These are phyloP conservation scores for Quercus robur DNA, from an alignment of 306 rosid genomes.

Conservation along the genomic window DNA sequence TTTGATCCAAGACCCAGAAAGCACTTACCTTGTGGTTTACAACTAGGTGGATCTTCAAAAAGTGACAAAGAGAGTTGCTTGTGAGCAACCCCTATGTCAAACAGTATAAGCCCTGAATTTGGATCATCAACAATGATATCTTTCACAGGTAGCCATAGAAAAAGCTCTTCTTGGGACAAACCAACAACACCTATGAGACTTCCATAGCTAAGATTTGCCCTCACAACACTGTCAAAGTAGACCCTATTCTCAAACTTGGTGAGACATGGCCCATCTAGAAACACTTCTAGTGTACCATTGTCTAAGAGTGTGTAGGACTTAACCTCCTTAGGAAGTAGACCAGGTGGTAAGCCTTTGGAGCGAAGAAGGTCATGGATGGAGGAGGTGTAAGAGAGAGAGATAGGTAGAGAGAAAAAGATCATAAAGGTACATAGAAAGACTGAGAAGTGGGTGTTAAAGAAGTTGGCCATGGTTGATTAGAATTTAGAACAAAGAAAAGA, in stretches of 20 bases:
- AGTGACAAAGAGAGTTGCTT: constrained; percentile 79
- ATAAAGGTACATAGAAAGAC: constrained; percentile 17
- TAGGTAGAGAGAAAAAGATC: constrained; percentile 6
- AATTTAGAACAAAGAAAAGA: constrained; percentile 23
- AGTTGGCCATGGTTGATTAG: constrained; percentile 37
- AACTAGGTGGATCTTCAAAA: constrained; percentile 87
- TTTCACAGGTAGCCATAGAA: constrained; percentile 85
- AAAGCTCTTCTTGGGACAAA: constrained; percentile 78
- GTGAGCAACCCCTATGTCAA: constrained; percentile 86
- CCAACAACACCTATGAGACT: constrained; percentile 83
- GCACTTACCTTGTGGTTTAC: constrained; percentile 60
- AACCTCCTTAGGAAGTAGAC: constrained; percentile 70
- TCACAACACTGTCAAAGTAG: constrained; percentile 55
- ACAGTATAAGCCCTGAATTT: constrained; percentile 64
- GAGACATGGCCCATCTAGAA: constrained; percentile 73
- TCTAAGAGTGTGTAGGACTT: constrained; percentile 62
- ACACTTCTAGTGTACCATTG: constrained; percentile 64
- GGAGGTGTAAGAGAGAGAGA: constrained; percentile 25
- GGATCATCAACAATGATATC: constrained; percentile 84
- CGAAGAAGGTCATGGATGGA: constrained; percentile 78
- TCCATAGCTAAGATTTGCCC: constrained; percentile 82
- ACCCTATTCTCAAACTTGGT: constrained; percentile 80
- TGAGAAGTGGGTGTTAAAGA: constrained; percentile 29
- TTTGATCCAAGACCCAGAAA: constrained; percentile 1
- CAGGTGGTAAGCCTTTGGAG: constrained; percentile 77